Percentiles rank a stretch among this genome's conserved stretches.
These are phyloP conservation scores for Suillus ampliporus DNA, from an alignment of 768 basidiomycete genomes.

Conservation along the genomic window DNA sequence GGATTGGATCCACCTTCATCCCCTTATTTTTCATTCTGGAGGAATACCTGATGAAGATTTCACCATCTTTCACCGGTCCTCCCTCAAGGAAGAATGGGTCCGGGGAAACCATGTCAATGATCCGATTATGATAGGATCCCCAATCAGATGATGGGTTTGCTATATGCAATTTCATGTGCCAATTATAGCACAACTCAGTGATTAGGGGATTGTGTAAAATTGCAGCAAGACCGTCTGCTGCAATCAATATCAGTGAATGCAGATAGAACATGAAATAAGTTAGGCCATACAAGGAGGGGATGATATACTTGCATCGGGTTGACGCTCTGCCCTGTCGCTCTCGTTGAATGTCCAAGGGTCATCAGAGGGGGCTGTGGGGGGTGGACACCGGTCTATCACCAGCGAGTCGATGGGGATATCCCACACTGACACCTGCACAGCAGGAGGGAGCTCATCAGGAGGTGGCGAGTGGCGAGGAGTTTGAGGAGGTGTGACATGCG, in stretches of 20 bases:
- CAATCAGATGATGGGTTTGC: not conserved
- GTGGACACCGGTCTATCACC: not conserved
- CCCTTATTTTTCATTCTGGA: not conserved
- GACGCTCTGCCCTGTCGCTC: too few species aligned
- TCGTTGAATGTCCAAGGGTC: too few species aligned
- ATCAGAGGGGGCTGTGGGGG: not conserved
- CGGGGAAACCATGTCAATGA: not conserved
- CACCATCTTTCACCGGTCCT: not conserved
- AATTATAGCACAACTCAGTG: not conserved
- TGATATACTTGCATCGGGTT: too few species aligned
- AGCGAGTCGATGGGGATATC: not conserved
- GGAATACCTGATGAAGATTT: not conserved
- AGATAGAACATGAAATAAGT: too few species aligned
- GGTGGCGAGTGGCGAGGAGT: not conserved
- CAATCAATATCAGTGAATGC: not conserved
- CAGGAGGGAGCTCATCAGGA: not conserved
- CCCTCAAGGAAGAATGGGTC: not conserved
- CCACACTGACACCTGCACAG: not conserved
- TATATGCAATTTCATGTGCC: not conserved
- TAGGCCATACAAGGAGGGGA: too few species aligned
- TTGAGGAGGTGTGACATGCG: not conserved
- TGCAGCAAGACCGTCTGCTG: not conserved
- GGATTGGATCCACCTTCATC: not conserved
- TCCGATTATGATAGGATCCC: not conserved
- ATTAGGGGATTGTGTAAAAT: not conserved